Evolutionary conservation across 2,329 filamentous ascomycete species (phyloP).

Genomic region (Trichoderma atrobrunneum): DNA sequence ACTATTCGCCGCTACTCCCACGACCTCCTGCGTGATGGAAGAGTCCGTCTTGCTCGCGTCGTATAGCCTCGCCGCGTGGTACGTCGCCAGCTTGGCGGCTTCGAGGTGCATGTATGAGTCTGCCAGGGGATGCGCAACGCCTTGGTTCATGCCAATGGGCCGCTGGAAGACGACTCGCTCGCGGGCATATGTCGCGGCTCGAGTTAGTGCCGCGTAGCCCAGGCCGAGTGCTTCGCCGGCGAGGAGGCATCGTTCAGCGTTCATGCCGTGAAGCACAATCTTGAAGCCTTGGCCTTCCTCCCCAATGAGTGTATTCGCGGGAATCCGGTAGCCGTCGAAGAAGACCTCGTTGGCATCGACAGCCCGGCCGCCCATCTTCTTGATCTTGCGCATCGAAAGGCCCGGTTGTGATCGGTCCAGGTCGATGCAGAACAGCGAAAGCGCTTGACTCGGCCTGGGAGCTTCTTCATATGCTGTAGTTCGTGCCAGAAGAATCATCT

Average conservation of each 20-base stretch:
- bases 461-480: conserved; percentile 69
- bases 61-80: conserved; percentile 63
- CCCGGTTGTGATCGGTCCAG: conserved; percentile 59
- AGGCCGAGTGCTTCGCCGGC: conserved; percentile 78
- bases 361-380: conserved; percentile 81
- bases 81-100: conserved; percentile 62
- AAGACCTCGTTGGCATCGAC: conserved; percentile 87
- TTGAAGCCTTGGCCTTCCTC: conserved; percentile 74
- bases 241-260: conserved; percentile 71
- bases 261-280: conserved; percentile 76
- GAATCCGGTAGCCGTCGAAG: conserved; percentile 73
- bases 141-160: conserved; percentile 65
- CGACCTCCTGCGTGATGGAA: conserved; percentile 50
- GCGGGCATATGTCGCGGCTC: conserved; percentile 62
- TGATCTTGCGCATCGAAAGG: conserved; percentile 68
- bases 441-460: conserved; percentile 67
- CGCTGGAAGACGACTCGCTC: conserved; percentile 65
- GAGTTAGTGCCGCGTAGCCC: conserved; percentile 67
- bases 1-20: conserved; percentile 65
- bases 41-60: conserved; percentile 52
- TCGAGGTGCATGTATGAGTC: conserved; percentile 65
- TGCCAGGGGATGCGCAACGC: conserved; percentile 62
- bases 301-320: conserved; percentile 64
- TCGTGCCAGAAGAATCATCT: conserved; percentile 79
- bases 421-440: conserved; percentile 79